A percentile compares a stretch with the other conserved stretches of the same genome.
phyloP scores from a whole-genome alignment of 2,329 filamentous ascomycete species.

The Mycocentrospora acerina region DNA sequence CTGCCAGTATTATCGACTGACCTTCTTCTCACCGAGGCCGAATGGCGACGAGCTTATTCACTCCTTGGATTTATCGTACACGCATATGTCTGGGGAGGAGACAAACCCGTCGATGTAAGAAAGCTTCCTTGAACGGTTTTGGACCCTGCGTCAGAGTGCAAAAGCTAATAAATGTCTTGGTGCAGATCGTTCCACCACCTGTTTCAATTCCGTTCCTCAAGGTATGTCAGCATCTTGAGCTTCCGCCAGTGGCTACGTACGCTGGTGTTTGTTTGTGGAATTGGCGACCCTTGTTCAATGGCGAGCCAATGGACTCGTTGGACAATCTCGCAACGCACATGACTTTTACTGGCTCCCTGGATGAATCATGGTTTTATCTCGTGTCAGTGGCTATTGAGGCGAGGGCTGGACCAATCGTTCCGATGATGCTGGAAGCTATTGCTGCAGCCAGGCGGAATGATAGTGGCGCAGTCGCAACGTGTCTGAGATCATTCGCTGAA shows the following conservation, averaged over 20 bases:
- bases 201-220: slow-evolving; percentile 81
- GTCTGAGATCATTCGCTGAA: slow-evolving; percentile 81
- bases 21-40: slow-evolving; percentile 76
- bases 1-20: slow-evolving; percentile 82
- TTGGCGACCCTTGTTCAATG: slow-evolving; percentile 85
- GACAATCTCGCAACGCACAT: slow-evolving; percentile 85
- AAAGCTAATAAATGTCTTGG: not conserved
- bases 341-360: slow-evolving; percentile 90
- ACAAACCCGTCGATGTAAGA: slow-evolving; percentile 68
- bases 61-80: slow-evolving; percentile 79
- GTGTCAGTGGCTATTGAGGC: slow-evolving; percentile 95
- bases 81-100: slow-evolving; percentile 86
- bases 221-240: slow-evolving; percentile 74
- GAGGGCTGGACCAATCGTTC: slow-evolving; percentile 80
- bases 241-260: slow-evolving; percentile 92
- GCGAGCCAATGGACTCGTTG: slow-evolving; percentile 78
- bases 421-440: slow-evolving; percentile 86
- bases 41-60: slow-evolving; percentile 88
- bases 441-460: slow-evolving; percentile 73
- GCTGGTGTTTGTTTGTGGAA: slow-evolving; percentile 94
- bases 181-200: slow-evolving; percentile 68
- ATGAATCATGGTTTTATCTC: slow-evolving; percentile 99
- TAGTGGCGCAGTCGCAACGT: slow-evolving; percentile 69
- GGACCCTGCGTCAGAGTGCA: not conserved
- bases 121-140: not conserved